Conservation (phyloP, 257 asterid species). For the Forsythia suspensa region DNA sequence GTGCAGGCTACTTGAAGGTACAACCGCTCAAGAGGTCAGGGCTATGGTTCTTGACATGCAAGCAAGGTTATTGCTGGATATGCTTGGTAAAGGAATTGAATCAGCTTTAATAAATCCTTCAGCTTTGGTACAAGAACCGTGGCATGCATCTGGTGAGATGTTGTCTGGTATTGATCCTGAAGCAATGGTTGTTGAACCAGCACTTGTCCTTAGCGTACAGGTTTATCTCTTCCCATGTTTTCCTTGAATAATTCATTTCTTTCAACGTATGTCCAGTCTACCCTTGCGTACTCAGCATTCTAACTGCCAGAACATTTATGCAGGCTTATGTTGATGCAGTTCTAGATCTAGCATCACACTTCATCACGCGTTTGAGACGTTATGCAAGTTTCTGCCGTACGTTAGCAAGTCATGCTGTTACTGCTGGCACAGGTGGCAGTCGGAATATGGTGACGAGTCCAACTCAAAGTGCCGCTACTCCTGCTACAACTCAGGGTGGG, state of each 20-base stretch:
- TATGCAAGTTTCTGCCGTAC: conserved; percentile 99
- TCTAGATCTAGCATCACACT: conserved; percentile 98
- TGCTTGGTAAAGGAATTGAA: conserved; percentile 99
- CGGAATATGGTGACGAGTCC: conserved; percentile 89
- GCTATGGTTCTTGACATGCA: conserved; percentile 99
- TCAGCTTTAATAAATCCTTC: conserved; percentile 94
- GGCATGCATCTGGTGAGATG: conserved; percentile 92
- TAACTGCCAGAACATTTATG: conserved; percentile 23
- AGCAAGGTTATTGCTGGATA: conserved; percentile 91
- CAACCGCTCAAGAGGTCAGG: conserved; percentile 97
- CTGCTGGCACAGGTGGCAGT: conserved; percentile 93
- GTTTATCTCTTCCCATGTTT: conserved; percentile 32
- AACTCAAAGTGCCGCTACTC: conserved; percentile 74
- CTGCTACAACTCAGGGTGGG: conserved; percentile 77
- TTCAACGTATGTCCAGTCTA: not conserved
- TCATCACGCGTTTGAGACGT: conserved; percentile 95
- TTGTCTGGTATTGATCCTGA: conserved; percentile 77
- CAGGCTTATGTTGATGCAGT: conserved; percentile 99
- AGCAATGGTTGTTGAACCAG: conserved; percentile 92
- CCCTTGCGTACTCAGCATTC: conserved; percentile 21
- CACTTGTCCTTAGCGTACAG: conserved; percentile 88
- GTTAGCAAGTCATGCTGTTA: conserved; percentile 93
- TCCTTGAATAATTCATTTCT: not conserved
- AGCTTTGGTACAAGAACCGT: conserved; percentile 88
- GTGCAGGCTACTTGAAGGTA: conserved; percentile 98